Conservation (phyloP, 768 basidiomycete species). For the Piloderma croceum region DNA sequence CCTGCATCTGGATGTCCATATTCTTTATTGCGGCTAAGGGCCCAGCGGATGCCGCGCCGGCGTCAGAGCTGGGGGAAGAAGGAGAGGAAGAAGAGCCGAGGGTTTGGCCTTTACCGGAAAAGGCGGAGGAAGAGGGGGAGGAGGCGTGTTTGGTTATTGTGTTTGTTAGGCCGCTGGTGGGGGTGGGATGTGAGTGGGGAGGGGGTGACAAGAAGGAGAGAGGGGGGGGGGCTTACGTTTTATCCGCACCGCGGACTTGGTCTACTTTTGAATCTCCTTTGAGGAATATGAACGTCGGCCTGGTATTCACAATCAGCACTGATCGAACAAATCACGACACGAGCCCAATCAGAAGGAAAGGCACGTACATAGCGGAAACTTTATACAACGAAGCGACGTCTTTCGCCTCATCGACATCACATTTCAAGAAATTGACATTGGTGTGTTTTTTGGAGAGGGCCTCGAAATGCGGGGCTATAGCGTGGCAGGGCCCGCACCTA, state of each 20-base stretch:
- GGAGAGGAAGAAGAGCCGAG: conserved; percentile 47
- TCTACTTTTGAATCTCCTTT: conserved; percentile 64
- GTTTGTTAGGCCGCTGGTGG: conserved; percentile 52
- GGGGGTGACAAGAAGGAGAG: conserved; percentile 1
- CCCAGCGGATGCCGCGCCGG: conserved; percentile 28
- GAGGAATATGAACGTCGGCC: conserved; percentile 83
- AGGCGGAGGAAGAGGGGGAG: conserved; percentile 35
- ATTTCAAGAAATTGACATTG: conserved; percentile 78
- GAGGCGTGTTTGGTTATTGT: conserved; percentile 50
- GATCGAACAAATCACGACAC: no score
- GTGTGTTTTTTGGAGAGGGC: conserved; percentile 61
- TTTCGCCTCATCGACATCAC: conserved; percentile 65
- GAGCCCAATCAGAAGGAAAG: not conserved
- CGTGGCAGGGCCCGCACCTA: conserved; percentile 86
- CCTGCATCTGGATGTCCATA: conserved; percentile 62
- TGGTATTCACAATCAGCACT: conserved; percentile 19
- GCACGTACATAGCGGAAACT: conserved; percentile 66
- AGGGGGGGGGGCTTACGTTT: conserved; percentile 37
- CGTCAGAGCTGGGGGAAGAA: conserved; percentile 28
- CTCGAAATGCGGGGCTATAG: conserved; percentile 74
- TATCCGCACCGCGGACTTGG: conserved; percentile 68
- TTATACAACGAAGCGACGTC: conserved; percentile 63
- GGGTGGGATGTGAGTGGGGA: conserved; percentile 1
- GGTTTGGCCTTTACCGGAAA: conserved; percentile 70
- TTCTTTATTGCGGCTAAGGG: conserved; percentile 40